Base-by-base conservation (phyloP, 2,329 filamentous ascomycete species). In the Trichoderma sp. region DNA sequence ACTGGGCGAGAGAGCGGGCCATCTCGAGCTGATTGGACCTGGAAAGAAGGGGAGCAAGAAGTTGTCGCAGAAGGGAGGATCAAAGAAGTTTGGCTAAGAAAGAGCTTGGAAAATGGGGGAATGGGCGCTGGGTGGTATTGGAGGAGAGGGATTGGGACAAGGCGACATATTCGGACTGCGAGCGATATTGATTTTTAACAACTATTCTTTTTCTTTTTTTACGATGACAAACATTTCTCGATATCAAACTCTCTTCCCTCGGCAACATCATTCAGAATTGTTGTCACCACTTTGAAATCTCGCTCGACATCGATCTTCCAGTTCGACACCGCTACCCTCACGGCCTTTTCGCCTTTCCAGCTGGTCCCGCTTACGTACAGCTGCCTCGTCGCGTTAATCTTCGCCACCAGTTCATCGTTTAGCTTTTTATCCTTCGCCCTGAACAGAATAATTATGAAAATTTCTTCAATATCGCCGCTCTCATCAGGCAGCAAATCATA, bases 351-450 rank as follows among this genome's bases (percentile, higher is more conserved):
- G 0, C 92, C 92, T 56, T 89, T 84, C 94, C 94, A 98, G 60
- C 82, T 86, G 14, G 93, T 97, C 0, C 93, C 93, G 73, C 92
- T 94, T 6, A 97, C 92, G 78, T 95, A 97, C 77, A 97, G 91
- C 77, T 88, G 89, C 53, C 90, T 87, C 1, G 88, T 91, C 5
- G 82, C 86, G 78, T 97, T 97, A 76, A 98, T 94, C 68, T 83
- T 88, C 9, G 86, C 83, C 0, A 92, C 90, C n/a, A 98, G 82
- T 51, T 84, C 82, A 1, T 84, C 79, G 76, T 97, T 97, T 30
- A 93, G 75, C 36, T 58, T 74, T 8, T 65, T 83, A 67, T 94
- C 85, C 72, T 85, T 91, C 2, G 94, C 93, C 34, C 91, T 86
- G 82, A 98, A 96, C 4, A 97, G 82, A 7, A 97, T 92, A 70